These are phyloP conservation scores for Mortierella sp. DNA, from an alignment of 371 early-diverging fungal genomes.

Conservation along the genomic window DNA sequence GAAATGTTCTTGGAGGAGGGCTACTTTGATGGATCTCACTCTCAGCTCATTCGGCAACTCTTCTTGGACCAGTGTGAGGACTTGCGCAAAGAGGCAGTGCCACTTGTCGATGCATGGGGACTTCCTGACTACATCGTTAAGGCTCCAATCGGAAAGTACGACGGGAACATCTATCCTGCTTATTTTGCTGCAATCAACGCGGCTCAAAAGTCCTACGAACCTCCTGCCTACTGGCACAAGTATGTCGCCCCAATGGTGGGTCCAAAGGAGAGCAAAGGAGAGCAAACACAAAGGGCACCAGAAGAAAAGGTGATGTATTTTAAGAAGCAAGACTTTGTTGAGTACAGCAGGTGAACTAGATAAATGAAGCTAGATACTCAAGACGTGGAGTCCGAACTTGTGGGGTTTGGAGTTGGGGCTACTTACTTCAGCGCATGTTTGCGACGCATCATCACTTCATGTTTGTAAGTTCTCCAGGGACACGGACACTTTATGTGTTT, in stretches of 20 bases:
- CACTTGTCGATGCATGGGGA: conserved; percentile 69
- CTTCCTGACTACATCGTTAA: conserved; percentile 74
- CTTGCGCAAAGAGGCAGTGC: conserved; percentile 68
- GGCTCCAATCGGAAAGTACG: conserved; percentile 72
- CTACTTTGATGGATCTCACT: conserved; percentile 59
- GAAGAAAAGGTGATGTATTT: no score
- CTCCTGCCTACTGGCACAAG: conserved; percentile 50
- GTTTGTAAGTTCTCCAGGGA: no score
- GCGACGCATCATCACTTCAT: no score
- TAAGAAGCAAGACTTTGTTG: no score
- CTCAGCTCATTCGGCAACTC: conserved; percentile 57
- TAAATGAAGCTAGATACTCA: no score
- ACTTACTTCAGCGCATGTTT: no score
- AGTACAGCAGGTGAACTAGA: no score
- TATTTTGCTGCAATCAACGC: conserved; percentile 39
- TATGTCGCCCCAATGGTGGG: conserved; percentile 37
- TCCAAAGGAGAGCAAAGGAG: conserved; percentile 20
- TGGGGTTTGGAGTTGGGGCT: no score
- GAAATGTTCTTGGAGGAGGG: conserved; percentile 66
- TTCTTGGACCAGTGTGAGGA: conserved; percentile 64
- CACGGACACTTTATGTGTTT: not conserved
- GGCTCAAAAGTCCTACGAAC: conserved; percentile 48
- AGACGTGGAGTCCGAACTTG: no score
- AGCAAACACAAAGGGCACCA: no score
- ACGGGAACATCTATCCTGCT: conserved; percentile 70